Evolutionary conservation across 2,329 filamentous ascomycete species (phyloP), one percentile per base, ranked within the genome.

Genomic region (Elsinoe ampelina): DNA sequence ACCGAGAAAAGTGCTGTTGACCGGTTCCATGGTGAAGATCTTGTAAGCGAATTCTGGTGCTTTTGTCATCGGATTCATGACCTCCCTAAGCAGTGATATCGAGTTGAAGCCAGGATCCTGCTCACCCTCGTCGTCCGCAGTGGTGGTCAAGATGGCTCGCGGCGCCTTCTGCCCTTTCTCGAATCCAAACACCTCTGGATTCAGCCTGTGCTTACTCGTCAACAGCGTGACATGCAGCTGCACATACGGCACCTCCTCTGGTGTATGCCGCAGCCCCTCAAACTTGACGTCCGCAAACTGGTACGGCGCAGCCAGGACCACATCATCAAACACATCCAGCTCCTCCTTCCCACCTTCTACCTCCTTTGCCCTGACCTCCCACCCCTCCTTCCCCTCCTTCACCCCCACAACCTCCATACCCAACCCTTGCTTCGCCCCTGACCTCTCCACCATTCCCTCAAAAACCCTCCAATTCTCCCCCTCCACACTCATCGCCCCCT

Each of bases 381-480:
- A 19, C 17, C 30, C 5, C 60, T 22, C 20, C 67, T 66, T 47
- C 39, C 15, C 35, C 39, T 66, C 68, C 1, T 72, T 68, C 51
- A 95, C 81, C 3, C 74, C 74, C 0, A 77, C 75, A 0, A 96
- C 85, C 0, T 80, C 77, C 0, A 85, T 87, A 64, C 91, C 86
- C 20, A 87, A 74, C 38, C 75, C 73, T 4, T 91, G 62, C 0
- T 75, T 70, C 0, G 87, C 83, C 2, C 77, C 73, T 1, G 88
- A 85, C 0, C 75, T 72, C 36, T 80, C 76, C 1, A 92, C 74
- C 86, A 96, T 95, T 43, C 78, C 74, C n/a, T 85, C 79, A 67
- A 98, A 98, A 56, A 98, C 95, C 64, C 82, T 84, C 90, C 91
- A 97, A 70, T 97, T 98, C 1, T 93, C 93, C 5, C 90, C 90